Evolutionary conservation across 306 rosid genomes (phyloP).

Genomic region (Lathyrus aphaca): DNA sequence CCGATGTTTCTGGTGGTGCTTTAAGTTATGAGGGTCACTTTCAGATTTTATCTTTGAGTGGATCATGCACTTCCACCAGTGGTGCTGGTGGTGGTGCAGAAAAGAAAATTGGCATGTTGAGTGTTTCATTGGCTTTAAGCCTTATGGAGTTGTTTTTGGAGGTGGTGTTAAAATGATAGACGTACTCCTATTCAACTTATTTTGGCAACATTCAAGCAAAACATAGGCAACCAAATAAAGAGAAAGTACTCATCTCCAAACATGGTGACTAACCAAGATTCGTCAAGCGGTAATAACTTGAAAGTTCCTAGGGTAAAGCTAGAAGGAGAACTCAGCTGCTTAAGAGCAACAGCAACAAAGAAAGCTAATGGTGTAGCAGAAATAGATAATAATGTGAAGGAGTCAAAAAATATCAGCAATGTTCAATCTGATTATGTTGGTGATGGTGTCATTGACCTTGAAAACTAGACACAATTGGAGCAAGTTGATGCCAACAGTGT

Average conservation of each 20-base stretch:
- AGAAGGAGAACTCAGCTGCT: constrained; percentile 32
- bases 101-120: constrained; percentile 34
- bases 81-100: not conserved
- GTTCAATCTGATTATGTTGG: constrained; percentile 6
- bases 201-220: constrained; percentile 52
- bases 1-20: not conserved
- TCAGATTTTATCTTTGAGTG: constrained; percentile 53
- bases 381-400: not conserved
- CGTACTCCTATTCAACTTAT: constrained; percentile 52
- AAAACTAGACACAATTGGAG: not conserved
- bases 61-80: constrained; percentile 44
- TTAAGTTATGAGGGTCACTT: constrained; percentile 60
- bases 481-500: not conserved
- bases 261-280: constrained; percentile 9
- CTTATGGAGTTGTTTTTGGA: constrained; percentile 53
- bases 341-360: not conserved
- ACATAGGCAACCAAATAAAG: constrained; percentile 26
- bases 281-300: not conserved
- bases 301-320: constrained; percentile 24
- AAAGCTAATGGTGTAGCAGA: not conserved
- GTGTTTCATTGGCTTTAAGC: constrained; percentile 41
- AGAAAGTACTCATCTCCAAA: constrained; percentile 15
- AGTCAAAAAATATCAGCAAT: not conserved
- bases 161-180: constrained; percentile 60
- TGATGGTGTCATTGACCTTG: not conserved